Base-by-base conservation (phyloP, 768 basidiomycete species). In the Leccinum boreale region DNA sequence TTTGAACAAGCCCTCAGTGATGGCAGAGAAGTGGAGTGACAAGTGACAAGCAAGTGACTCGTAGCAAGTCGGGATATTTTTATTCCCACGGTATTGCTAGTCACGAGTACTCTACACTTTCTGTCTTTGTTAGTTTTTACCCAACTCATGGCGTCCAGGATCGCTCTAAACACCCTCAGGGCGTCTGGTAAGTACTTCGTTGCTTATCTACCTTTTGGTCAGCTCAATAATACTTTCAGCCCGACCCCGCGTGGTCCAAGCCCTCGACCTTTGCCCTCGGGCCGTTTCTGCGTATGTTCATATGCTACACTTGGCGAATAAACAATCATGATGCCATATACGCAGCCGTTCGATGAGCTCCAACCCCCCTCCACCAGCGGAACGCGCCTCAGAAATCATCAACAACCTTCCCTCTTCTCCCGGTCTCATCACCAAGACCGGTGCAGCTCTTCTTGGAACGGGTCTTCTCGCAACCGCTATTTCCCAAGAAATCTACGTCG, bases 401-500 rank as follows among this genome's bases (percentile, higher is more conserved):
- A 86, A 96, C 77, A 88, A 85, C 71, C 80, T 92, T 45, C 91
- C 90, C 19, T 90, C 85, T 57, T 94, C 85, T 65, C 93, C 84
- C 24, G 87, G 85, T 71, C 81, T 97, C 75, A 81, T 95, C 80
- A 93, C 94, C 72, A 99, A 99, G 80, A 95, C 94, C 47, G 94
- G 94, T 61, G 85, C 90, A 53, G 89, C 94, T 67, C 80, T 98
- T 68, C 85, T 98, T 54, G 93, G 93, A 69, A 91, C 92, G 15
- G 94, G 92, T 67, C 79, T 92, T 59, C 78, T 87, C 56, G 96
- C 95, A 15, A 84, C 93, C 6, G 95, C 94, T 70, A 94, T 98
- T 76, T 96, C 94, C 14, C 90, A 94, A 71, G 95, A 99, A 77
- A 85, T 98, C 52, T 98, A 98, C 70, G 96, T 99, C 59, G 85